These are phyloP conservation scores for Ajuga reptans DNA, from an alignment of 305 asterid species.

Conservation along the genomic window DNA sequence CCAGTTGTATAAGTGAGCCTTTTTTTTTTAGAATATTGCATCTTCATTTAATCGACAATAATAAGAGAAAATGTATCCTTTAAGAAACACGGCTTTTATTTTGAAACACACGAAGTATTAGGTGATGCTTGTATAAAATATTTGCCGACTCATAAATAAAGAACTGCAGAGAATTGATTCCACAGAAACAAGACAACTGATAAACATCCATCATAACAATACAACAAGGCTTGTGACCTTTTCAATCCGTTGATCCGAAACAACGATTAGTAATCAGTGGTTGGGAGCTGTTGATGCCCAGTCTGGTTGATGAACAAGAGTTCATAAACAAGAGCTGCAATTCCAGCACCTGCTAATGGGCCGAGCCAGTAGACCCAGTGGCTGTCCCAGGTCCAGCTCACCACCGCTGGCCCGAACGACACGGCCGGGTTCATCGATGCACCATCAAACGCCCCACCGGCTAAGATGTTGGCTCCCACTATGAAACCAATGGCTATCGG, in stretches of 20 bases:
- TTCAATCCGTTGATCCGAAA: neutral
- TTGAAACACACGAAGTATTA: too few species aligned
- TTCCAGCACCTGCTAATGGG: conserved; percentile 55
- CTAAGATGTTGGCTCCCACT: conserved; percentile 64
- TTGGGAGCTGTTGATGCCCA: conserved; percentile 53
- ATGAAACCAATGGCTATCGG: conserved; percentile 69
- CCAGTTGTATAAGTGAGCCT: too few species aligned
- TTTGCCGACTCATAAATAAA: neutral
- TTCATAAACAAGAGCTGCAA: conserved; percentile 53
- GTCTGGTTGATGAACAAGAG: conserved; percentile 37
- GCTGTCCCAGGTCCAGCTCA: conserved; percentile 65
- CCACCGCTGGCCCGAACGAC: conserved; percentile 66
- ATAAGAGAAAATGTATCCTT: too few species aligned
- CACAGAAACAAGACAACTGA: neutral
- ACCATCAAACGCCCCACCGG: conserved; percentile 63
- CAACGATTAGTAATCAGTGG: conserved; percentile 33
- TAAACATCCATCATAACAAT: neutral
- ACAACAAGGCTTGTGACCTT: conserved; percentile 12
- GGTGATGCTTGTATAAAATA: neutral
- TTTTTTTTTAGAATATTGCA: too few species aligned
- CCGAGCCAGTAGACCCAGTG: conserved; percentile 86
- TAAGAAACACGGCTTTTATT: too few species aligned
- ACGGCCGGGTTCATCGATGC: conserved; percentile 83
- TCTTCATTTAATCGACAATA: too few species aligned
- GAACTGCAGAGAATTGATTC: neutral